phyloP scores from a whole-genome alignment of 2,329 filamentous ascomycete species.

The Cytospora leucostoma region DNA sequence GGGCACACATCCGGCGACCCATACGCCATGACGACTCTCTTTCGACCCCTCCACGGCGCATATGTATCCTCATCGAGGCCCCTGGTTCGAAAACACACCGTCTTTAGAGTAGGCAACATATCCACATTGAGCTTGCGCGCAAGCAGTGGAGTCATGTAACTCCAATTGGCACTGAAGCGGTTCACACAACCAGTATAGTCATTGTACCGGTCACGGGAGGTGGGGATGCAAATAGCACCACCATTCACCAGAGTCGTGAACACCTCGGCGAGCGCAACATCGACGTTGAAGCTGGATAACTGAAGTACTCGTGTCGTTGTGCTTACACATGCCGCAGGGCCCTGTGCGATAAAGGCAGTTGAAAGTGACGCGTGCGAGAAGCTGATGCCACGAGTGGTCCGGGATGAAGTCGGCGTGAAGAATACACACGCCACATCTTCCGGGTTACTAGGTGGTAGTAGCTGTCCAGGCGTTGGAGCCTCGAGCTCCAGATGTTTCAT shows the following conservation, averaged over 20 bases:
- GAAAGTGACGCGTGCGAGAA: conserved; percentile 62
- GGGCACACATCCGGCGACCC: conserved; percentile 55
- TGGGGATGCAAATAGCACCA: conserved; percentile 61
- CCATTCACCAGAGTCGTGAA: conserved; percentile 57
- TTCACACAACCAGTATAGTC: conserved; percentile 53
- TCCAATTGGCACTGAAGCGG: conserved; percentile 53
- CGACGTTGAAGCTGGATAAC: conserved; percentile 58
- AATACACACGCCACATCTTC: conserved; percentile 61
- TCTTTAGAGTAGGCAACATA: conserved; percentile 41
- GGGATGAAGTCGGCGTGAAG: conserved; percentile 59
- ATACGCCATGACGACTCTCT: conserved; percentile 52
- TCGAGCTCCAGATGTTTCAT: conserved; percentile 26
- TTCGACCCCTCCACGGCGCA: conserved; percentile 47
- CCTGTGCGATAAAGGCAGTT: conserved; percentile 55
- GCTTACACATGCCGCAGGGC: conserved; percentile 50
- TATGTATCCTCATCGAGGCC: conserved; percentile 54
- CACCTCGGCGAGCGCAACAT: conserved; percentile 55
- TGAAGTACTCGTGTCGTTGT: conserved; percentile 58
- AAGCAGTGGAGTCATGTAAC: conserved; percentile 61
- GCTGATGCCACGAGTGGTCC: conserved; percentile 61
- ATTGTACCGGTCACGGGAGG: conserved; percentile 49
- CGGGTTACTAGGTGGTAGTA: conserved; percentile 36
- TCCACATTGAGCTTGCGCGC: conserved; percentile 47
- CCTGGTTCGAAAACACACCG: conserved; percentile 50
- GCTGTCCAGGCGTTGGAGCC: conserved; percentile 26